Percentiles rank a stretch among this genome's conserved stretches.
Conservation (phyloP, 164 flowering plant genomes). For the Liriodendron chinense region DNA sequence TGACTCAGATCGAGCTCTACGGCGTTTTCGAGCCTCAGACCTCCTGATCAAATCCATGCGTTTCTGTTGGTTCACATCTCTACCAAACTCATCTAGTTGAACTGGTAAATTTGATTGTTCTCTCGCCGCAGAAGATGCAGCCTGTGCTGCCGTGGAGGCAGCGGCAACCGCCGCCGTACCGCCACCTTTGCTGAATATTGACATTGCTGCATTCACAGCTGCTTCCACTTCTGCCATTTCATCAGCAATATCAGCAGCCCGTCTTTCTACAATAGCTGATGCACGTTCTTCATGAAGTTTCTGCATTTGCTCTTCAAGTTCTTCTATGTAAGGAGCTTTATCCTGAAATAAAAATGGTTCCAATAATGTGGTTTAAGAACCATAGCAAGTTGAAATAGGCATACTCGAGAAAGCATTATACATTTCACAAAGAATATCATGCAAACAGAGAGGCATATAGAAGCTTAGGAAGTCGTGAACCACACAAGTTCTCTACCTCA, state of each 20-base stretch:
- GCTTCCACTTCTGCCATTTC: constrained; percentile 86
- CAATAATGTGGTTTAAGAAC: neutral
- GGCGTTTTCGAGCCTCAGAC: constrained; percentile 63
- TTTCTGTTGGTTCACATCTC: constrained; percentile 79
- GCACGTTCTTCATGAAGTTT: constrained; percentile 83
- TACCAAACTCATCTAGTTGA: constrained; percentile 83
- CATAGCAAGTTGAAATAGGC: neutral
- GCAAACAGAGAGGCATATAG: neutral
- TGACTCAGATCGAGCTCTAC: constrained; percentile 54
- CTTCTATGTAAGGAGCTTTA: constrained; percentile 91
- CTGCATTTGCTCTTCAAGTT: constrained; percentile 91
- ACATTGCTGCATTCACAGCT: constrained; percentile 68
- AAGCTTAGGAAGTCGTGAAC: neutral
- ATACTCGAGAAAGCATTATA: neutral
- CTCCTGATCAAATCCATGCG: constrained; percentile 68
- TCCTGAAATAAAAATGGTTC: constrained; percentile 39
- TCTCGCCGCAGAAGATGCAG: constrained; percentile 47
- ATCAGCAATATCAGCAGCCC: constrained; percentile 73
- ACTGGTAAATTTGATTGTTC: constrained; percentile 56
- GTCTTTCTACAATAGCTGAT: constrained; percentile 62
- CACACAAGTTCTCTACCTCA: neutral
- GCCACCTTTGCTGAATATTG: constrained; percentile 56
- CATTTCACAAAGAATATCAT: neutral
- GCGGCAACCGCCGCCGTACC: constrained; percentile 39
- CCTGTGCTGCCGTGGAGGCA: constrained; percentile 65